Percentiles rank a stretch among this genome's conserved stretches.
Conservation (phyloP, 176 grass and related monocot species). For the Hordeum marinum region DNA sequence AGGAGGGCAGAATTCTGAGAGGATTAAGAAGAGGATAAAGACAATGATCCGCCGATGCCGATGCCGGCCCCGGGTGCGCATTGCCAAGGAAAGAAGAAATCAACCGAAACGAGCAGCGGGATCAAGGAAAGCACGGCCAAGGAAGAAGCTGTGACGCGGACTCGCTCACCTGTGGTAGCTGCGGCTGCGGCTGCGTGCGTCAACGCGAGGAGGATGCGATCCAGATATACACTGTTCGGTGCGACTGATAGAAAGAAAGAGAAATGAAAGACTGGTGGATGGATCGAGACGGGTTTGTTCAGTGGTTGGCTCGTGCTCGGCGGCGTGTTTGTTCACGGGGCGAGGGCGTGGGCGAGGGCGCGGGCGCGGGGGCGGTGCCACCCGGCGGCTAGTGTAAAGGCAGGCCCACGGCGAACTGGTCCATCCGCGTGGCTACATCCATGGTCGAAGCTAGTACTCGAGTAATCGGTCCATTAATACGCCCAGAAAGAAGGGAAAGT, state of each 20-base stretch:
- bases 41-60: neutral
- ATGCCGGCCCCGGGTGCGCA: neutral
- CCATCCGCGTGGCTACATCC: too few relatives aligned
- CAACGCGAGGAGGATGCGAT: neutral
- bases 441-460: too few relatives aligned
- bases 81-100: neutral
- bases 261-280: neutral
- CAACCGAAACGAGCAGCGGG: neutral
- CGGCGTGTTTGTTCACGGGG: neutral
- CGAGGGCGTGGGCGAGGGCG: neutral
- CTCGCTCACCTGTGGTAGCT: neutral
- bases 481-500: too few relatives aligned
- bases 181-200: neutral
- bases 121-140: neutral
- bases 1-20: neutral
- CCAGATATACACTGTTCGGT: neutral
- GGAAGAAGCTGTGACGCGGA: neutral
- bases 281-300: neutral
- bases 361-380: neutral
- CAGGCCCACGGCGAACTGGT: neutral
- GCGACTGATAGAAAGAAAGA: neutral
- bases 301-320: neutral
- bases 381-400: neutral
- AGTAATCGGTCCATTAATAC: too few relatives aligned
- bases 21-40: neutral